A percentile compares a stretch with the other conserved stretches of the same genome.
phyloP scores from a whole-genome alignment of 2,329 filamentous ascomycete genomes.

The Capronia coronata region DNA sequence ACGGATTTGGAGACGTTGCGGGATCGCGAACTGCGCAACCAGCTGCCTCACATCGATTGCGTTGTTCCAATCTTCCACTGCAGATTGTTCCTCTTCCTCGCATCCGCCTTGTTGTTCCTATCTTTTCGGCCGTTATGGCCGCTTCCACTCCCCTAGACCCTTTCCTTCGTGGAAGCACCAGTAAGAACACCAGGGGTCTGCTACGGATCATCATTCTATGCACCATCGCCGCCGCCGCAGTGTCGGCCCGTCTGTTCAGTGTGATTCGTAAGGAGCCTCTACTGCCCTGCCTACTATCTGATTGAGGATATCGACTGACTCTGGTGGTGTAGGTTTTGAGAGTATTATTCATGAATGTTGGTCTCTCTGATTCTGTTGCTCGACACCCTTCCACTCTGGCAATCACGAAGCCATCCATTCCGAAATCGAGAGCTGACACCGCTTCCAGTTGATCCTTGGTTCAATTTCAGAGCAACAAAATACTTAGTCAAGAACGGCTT shows the following conservation, averaged over 20 bases:
- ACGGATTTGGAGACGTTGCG: constrained; percentile 17
- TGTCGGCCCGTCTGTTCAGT: constrained; percentile 92
- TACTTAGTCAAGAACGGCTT: constrained; percentile 96
- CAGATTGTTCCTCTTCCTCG: not conserved
- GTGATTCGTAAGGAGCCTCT: constrained; percentile 72
- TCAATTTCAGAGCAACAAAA: constrained; percentile 98
- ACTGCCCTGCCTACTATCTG: not conserved
- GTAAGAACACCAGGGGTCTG: constrained; percentile 74
- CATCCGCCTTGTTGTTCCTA: constrained; percentile 17
- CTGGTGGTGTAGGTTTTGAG: constrained; percentile 65
- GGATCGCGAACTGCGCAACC: constrained; percentile 8
- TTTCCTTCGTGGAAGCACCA: constrained; percentile 70
- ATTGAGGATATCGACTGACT: constrained; percentile 5
- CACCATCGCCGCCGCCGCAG: constrained; percentile 83
- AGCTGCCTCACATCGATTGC: not conserved
- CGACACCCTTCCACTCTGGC: not conserved
- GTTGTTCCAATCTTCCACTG: not conserved
- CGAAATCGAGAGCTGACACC: constrained; percentile 28
- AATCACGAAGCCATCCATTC: not conserved
- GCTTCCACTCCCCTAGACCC: constrained; percentile 42
- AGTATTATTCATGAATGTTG: constrained; percentile 99
- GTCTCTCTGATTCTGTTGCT: constrained; percentile 41
- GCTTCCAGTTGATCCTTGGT: constrained; percentile 88
- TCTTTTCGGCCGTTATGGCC: constrained; percentile 40
- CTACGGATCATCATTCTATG: constrained; percentile 83